These are phyloP conservation scores for Microthlaspi erraticum DNA, from an alignment of 345 rosid species.

Conservation along the genomic window DNA sequence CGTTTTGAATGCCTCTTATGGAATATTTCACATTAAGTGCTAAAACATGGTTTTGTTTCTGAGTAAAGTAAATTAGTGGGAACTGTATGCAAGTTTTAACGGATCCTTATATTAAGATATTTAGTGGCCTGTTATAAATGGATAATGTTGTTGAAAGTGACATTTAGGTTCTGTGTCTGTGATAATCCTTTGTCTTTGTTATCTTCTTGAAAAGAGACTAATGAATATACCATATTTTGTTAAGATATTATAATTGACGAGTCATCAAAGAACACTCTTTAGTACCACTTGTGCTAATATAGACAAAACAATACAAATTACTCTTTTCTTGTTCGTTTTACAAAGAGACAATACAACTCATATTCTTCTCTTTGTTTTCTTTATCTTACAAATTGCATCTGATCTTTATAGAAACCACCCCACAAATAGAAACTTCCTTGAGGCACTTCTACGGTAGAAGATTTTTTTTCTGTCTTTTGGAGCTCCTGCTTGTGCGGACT, in stretches of 20 bases:
- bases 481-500: neutral
- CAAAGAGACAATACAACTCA: neutral
- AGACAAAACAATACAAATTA: slow-evolving; percentile 29
- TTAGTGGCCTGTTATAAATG: neutral
- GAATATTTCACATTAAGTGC: neutral
- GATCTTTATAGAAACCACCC: slow-evolving; percentile 12
- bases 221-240: too few species aligned
- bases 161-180: neutral
- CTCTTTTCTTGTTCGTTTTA: neutral
- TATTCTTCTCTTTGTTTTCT: neutral
- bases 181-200: too few species aligned
- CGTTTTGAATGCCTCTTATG: neutral
- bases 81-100: neutral
- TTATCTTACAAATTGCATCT: slow-evolving; percentile 31
- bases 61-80: neutral
- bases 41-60: slow-evolving; percentile 7
- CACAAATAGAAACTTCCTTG: slow-evolving; percentile 13
- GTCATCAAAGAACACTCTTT: neutral
- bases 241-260: neutral
- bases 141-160: slow-evolving; percentile 16
- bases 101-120: neutral
- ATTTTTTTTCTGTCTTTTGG: neutral
- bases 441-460: neutral
- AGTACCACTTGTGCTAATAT: slow-evolving; percentile 21
- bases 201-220: too few species aligned